Evolutionary conservation across 2,329 filamentous ascomycete genomes (phyloP), one percentile per base, ranked within the genome.

Genomic region (Colletotrichum horii): DNA sequence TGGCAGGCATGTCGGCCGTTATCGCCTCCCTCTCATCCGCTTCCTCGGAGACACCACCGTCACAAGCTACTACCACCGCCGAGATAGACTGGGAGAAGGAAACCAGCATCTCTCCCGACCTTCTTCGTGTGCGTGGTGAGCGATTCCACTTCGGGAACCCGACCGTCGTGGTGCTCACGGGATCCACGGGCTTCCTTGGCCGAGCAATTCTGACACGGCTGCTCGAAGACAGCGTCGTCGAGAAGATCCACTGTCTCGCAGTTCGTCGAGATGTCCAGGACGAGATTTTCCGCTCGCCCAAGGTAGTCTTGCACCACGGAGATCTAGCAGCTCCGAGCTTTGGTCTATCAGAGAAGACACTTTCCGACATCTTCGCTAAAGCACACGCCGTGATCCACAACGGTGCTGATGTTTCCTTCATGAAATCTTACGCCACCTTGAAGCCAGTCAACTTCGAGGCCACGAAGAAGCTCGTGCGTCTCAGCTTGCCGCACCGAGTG

Each of bases 311-410:
- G 3, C 56, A 65, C 60, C 19, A 19, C 3, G 58, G 65, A 4
- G 58, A 70, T 16, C 32, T 74, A 3, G 34, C 58, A 1, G 24
- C 62, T 4, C 78, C 80, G 0, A 55, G 36, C 3, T 72, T 84
- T 0, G 81, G 81, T 0, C 79, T 84, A 8, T 67, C 76, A 1
- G 43, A 66, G 7, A 26, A 60, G 4, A 4, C 11, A 0, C 60
- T 36, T 7, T 28, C 24, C 2, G 30, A 43, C 2, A 56, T 76
- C 61, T 81, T 88, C 12, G 72, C 72, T 7, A 48, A 81, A 9
- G 77, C 78, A 0, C 79, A 84, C 24, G 78, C 81, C 15, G 87
- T 94, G 64, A 87, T 94, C 26, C 93, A 91, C 80, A 85, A 83
- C 67, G 89, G 86, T 9, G 87, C 88, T n/a, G 83, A 85, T 24